A percentile compares a stretch with the other conserved stretches of the same genome.
Evolutionary conservation across 495 filamentous ascomycete genomes (phyloP).

Genomic region (Daldinia childiae): DNA sequence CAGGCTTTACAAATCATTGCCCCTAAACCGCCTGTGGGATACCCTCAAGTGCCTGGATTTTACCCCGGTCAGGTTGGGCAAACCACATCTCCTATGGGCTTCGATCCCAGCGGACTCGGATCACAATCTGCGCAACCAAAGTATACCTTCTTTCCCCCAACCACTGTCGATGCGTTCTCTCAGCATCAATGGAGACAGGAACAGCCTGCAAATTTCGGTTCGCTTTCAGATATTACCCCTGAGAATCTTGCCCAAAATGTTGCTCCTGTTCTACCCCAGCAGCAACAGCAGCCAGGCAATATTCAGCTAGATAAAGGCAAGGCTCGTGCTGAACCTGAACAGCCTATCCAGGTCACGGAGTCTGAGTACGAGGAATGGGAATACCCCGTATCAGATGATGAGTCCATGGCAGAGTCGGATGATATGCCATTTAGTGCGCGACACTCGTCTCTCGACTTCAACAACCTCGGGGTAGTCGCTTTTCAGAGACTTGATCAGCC

Average conservation of each 20-base stretch:
- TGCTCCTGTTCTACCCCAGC: constrained; percentile 7
- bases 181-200: constrained; percentile 46
- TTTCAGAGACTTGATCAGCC: constrained; percentile 47
- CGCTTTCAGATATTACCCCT: constrained; percentile 28
- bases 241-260: constrained; percentile 21
- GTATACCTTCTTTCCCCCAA: constrained; percentile 47
- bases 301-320: constrained; percentile 32
- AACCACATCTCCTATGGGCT: constrained; percentile 33
- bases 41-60: constrained; percentile 40
- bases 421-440: constrained; percentile 40
- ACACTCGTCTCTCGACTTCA: constrained; percentile 47
- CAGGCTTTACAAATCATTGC: constrained; percentile 53
- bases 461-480: constrained; percentile 53
- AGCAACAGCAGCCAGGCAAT: constrained; percentile 17
- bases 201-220: constrained; percentile 16
- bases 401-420: constrained; percentile 44
- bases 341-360: neutral
- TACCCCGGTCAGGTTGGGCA: constrained; percentile 41
- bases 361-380: constrained; percentile 42
- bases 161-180: constrained; percentile 45
- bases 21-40: constrained; percentile 49
- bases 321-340: constrained; percentile 28
- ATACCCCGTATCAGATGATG: constrained; percentile 62
- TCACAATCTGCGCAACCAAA: constrained; percentile 51
- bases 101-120: constrained; percentile 38